Percentiles rank a stretch among this genome's conserved stretches.
Evolutionary conservation across 2,329 filamentous ascomycete genomes (phyloP).

Genomic region (Parascedosporium putredinis): DNA sequence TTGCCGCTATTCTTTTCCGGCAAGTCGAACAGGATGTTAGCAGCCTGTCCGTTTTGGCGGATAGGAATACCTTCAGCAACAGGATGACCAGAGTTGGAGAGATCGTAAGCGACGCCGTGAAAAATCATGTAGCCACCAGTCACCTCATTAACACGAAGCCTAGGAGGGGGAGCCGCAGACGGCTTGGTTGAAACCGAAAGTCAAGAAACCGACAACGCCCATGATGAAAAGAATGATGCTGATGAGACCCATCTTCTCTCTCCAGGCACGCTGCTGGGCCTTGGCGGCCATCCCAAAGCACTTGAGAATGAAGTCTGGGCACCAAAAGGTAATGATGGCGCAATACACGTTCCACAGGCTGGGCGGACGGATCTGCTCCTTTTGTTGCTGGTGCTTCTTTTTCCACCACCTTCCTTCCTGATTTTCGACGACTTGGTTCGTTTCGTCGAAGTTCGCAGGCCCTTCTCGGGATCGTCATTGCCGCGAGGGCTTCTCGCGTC

Average conservation of each 20-base stretch:
- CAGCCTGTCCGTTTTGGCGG: constrained; percentile 32
- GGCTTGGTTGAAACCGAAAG: constrained; percentile 85
- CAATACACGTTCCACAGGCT: constrained; percentile 96
- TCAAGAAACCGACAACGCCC: constrained; percentile 83
- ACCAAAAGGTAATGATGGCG: constrained; percentile 88
- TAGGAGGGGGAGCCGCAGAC: constrained; percentile 67
- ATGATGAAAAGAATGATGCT: constrained; percentile 87
- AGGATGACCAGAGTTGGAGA: constrained; percentile 68
- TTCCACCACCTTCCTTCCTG: constrained; percentile 37
- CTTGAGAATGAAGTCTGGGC: constrained; percentile 69
- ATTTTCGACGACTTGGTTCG: constrained; percentile 45
- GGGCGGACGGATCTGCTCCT: constrained; percentile 63
- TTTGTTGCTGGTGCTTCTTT: constrained; percentile 34
- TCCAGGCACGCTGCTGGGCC: constrained; percentile 85
- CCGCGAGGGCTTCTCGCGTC: constrained; percentile 23
- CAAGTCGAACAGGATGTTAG: constrained; percentile 84
- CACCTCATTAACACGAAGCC: constrained; percentile 77
- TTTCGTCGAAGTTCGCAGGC: background rate
- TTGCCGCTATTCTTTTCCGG: constrained; percentile 71
- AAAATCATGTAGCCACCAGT: constrained; percentile 85
- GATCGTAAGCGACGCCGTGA: constrained; percentile 81
- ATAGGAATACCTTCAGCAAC: constrained; percentile 66
- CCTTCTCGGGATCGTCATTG: constrained; percentile 23
- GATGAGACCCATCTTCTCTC: constrained; percentile 94
- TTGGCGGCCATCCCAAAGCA: constrained; percentile 80